Base-by-base conservation (phyloP, 2,329 filamentous ascomycete species). In the Sarocladium strictum region DNA sequence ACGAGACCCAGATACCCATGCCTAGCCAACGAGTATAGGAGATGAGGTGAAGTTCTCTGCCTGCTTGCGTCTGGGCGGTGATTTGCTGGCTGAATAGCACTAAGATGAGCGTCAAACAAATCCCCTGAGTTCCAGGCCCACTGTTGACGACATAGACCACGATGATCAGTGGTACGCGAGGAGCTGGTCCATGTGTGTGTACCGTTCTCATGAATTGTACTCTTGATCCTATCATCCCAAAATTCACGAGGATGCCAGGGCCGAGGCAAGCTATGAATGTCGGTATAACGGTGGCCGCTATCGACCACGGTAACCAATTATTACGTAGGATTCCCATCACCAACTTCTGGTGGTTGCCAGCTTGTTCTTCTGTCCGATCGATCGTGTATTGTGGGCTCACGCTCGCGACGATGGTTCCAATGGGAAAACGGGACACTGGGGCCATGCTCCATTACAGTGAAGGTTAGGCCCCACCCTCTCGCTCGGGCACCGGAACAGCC, bases 401-500 rank as follows among this genome's bases (percentile, higher is more conserved):
- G n/a, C n/a, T n/a, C n/a, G n/a, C n/a, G n/a, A n/a, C n/a, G n/a
- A 27, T 14, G 21, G 43, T 47, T 47, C 29, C 29, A 32, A 32
- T 32, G 6, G n/a, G 29, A 32, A 32, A 12, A 32, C 29, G 29
- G 29, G 29, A 32, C 7, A 32, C 29, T 12, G 43, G n/a, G 6
- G 21, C 38, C 38, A 43, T 43, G n/a, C 38, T 23, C n/a, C n/a
- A n/a, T n/a, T n/a, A n/a, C n/a, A 43, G 38, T 7, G 17, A 43
- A 23, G 38, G 17, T 23, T 5, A 4, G 27, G 5, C 47, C 29
- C 47, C 47, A 51, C 47, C 29, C 17, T 15, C 27, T 33, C 23
- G n/a, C 17, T 51, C 47, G 47, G 47, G n/a, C 47, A 29, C 47
- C 47, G 47, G 47, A 51, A 32, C 27, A 51, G 27, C 47, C 47